Base-by-base conservation (phyloP, 257 asterid species). In the Eucommia ulmoides region DNA sequence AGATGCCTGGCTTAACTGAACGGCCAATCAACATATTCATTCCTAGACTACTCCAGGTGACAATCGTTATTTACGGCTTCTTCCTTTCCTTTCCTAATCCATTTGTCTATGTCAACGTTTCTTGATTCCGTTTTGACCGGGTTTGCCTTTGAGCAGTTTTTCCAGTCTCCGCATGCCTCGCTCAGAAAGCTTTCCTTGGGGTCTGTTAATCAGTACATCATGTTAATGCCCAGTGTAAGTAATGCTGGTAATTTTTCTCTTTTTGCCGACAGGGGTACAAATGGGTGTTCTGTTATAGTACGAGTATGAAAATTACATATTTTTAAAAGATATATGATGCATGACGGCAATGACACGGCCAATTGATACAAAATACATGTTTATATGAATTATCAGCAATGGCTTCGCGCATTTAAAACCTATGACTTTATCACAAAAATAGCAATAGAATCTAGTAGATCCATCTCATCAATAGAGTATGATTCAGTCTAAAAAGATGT, bases 151-250 rank as follows among this genome's bases (percentile, higher is more conserved):
- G n/a, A 53, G 54, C 95, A 91, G 99, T 82, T 91, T 62, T 87
- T 91, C 72, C 97, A 87, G 68, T 86, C 97, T 7, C 83, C 91
- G 11, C 81, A 76, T 69, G 68, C 74, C 65, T 55, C 84, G 49
- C 57, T 91, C 45, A 67, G 94, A 62, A 91, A 80, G 80, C 91
- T 91, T 47, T 74, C 97, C 26, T 59, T 91, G 80, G 79, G 84
- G 69, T 78, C 94, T 26, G 97, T 91, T 53, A 86, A 91, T 76
- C 93, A 87, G 56, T 91, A 63, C 78, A 74, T 91, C 42, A 87
- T 91, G 95, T 70, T 91, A 64, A 91, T 91, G 99, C 99, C 99
- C 47, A 58, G 66, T 22, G 99, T 87, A 65, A 73, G 91, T 71
- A 23, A 35, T 46, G 58, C 23, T 57, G 18, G 20, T 29, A 64